Evolutionary conservation across 352 stramenopile species (phyloP).

Genomic region (Phytophthora cryptogea): DNA sequence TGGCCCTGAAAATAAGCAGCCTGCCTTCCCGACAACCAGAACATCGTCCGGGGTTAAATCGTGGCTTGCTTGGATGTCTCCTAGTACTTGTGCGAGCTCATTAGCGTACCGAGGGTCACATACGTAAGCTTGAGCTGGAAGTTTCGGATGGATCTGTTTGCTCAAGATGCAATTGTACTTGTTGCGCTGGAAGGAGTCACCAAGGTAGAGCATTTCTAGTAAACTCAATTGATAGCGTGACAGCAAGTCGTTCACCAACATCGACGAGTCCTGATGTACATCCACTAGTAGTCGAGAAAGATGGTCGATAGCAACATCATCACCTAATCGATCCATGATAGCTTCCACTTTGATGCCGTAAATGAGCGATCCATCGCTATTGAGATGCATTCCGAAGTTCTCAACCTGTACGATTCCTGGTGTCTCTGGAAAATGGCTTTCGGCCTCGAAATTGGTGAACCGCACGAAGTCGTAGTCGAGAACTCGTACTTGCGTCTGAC

Average conservation of each 20-base stretch:
- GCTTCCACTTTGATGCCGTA: conserved; percentile 93
- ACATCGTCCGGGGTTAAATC: conserved; percentile 96
- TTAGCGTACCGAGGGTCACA: conserved; percentile 95
- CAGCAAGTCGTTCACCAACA: conserved; percentile 96
- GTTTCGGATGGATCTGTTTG: conserved; percentile 96
- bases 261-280: conserved; percentile 95
- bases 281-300: conserved; percentile 96
- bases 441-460: conserved; percentile 98
- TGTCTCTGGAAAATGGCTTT: conserved; percentile 96
- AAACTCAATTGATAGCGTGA: conserved; percentile 96
- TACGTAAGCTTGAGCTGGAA: conserved; percentile 96
- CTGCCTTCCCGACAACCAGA: conserved; percentile 94
- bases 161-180: conserved; percentile 98
- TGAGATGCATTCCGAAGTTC: conserved; percentile 93
- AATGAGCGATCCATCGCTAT: conserved; percentile 78
- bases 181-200: conserved; percentile 94
- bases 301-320: conserved; percentile 97
- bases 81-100: conserved; percentile 95
- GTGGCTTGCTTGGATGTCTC: conserved; percentile 93
- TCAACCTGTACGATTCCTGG: conserved; percentile 95
- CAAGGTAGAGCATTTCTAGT: conserved; percentile 96
- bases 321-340: conserved; percentile 95
- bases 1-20: conserved; percentile 93
- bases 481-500: conserved; percentile 95
- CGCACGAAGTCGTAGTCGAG: conserved; percentile 97